Base-by-base conservation (phyloP, 2,329 filamentous ascomycete species). In the Penicillium frequentans region DNA sequence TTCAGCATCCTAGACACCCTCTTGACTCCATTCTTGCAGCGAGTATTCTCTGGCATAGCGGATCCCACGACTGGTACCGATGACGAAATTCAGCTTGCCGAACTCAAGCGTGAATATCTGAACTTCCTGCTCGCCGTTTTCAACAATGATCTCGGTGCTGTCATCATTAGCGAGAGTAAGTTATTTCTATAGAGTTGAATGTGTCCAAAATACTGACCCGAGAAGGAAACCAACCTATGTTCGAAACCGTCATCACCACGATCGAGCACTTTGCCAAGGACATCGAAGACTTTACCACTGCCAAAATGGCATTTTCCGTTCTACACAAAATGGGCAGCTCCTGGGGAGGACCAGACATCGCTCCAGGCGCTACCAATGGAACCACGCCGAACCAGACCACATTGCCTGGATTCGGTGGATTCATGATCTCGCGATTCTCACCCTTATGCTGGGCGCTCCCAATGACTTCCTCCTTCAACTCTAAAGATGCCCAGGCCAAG, bases 71-170 rank as follows among this genome's bases (percentile, higher is more conserved):
- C 85, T 0, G 95, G 95, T 43, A 99, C 95, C 5, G 95, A 99
- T 70, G 95, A 99, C 69, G 92, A 96, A 75, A 96, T 99, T 58
- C 93, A 99, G 74, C 84, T 98, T 52, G 88, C 86, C 16, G 95
- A 98, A 75, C 82, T 99, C 59, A 90, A 93, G 65, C 86, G 91
- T 62, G 93, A 99, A 71, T 99, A 97, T 68, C 82, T 99, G n/a
- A 91, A 92, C 54, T 98, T 99, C 74, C 80, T 99, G 61, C 86
- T 92, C 50, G 88, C 96, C 56, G 92, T 99, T 57, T 78, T 99
- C 37, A 91, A 91, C 72, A 96, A 99, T 70, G 90, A 96, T 54
- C 85, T 99, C 5, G 91, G 90, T 10, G 85, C 88, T 26, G 91
- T 98, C 13, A 86, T 99, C 43, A 89, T 99, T 62, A 96, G 91